Evolutionary conservation across 768 basidiomycete species (phyloP).

Genomic region (Nevesoporus exiguus): DNA sequence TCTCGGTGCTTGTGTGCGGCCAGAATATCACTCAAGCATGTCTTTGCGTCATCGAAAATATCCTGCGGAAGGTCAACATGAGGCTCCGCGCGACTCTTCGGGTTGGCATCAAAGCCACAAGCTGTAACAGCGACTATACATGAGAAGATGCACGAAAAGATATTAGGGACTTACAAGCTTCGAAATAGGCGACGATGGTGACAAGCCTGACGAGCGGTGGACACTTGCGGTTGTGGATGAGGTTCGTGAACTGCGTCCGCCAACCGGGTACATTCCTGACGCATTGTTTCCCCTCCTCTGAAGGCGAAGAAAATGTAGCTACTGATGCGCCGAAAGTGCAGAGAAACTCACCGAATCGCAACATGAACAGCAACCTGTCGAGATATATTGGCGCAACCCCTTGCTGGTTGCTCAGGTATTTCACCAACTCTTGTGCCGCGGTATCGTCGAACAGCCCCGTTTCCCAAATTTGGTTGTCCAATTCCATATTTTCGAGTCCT

Average conservation of each 20-base stretch:
- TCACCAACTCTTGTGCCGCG: constrained; percentile 12
- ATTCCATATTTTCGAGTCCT: not conserved
- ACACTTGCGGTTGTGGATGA: constrained; percentile 12
- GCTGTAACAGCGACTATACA: not conserved
- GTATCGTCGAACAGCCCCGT: constrained; percentile 19
- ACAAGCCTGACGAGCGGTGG: constrained; percentile 20
- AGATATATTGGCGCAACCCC: constrained; percentile 9
- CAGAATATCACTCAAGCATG: constrained; percentile 6
- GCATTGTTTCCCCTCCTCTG: constrained; percentile 22
- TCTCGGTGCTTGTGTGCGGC: constrained; percentile 15
- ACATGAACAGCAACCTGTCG: constrained; percentile 14
- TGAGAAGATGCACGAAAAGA: too few species aligned
- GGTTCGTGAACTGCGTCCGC: constrained; percentile 6
- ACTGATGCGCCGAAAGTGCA: not conserved
- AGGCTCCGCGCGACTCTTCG: not conserved
- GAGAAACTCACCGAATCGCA: constrained; percentile 19
- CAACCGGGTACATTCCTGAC: constrained; percentile 14
- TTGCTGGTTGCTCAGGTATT: constrained; percentile 9
- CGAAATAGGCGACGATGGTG: constrained; percentile 21
- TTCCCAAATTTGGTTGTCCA: constrained; percentile 20
- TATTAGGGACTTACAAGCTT: constrained; percentile 15
- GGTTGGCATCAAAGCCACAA: not conserved
- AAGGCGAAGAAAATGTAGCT: not conserved
- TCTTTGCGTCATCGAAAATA: constrained; percentile 15
- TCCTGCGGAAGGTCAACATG: not conserved